phyloP scores from a whole-genome alignment of 2,329 filamentous ascomycete genomes.

The Pyrenochaeta sp. region DNA sequence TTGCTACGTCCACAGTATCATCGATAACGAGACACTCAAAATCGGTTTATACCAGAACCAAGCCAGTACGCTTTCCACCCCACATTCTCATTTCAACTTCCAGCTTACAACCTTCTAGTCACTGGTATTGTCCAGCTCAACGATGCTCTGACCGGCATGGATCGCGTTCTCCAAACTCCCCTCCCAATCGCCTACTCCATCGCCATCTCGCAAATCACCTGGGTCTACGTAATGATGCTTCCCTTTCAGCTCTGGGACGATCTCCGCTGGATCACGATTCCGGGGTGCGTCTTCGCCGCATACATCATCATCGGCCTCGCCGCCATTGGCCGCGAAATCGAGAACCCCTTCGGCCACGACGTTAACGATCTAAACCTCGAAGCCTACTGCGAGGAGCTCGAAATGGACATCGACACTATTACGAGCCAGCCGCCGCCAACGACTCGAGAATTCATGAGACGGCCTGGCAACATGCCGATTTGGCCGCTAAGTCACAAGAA shows the following conservation, averaged over 20 bases:
- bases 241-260: constrained; percentile 77
- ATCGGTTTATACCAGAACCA: constrained; percentile 68
- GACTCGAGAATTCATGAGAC: constrained; percentile 61
- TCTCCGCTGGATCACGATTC: constrained; percentile 79
- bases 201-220: constrained; percentile 85
- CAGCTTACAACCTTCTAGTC: constrained; percentile 50
- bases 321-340: constrained; percentile 80
- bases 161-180: constrained; percentile 83
- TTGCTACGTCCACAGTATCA: constrained; percentile 69
- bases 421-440: constrained; percentile 65
- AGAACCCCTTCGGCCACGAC: constrained; percentile 85
- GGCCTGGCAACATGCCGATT: constrained; percentile 61
- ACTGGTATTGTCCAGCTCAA: constrained; percentile 71
- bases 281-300: constrained; percentile 73
- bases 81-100: constrained; percentile 37
- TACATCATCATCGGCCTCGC: constrained; percentile 86
- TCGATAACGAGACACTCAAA: constrained; percentile 64
- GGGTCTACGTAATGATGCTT: constrained; percentile 81
- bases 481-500: constrained; percentile 62
- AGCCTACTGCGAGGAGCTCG: constrained; percentile 77
- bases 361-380: constrained; percentile 76
- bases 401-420: constrained; percentile 77
- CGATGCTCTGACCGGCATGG: constrained; percentile 75
- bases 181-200: constrained; percentile 85
- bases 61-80: constrained; percentile 47